Evolutionary conservation across 2,329 filamentous ascomycete species (phyloP), one percentile per base, ranked within the genome.

Genomic region (Colletotrichum magnum): DNA sequence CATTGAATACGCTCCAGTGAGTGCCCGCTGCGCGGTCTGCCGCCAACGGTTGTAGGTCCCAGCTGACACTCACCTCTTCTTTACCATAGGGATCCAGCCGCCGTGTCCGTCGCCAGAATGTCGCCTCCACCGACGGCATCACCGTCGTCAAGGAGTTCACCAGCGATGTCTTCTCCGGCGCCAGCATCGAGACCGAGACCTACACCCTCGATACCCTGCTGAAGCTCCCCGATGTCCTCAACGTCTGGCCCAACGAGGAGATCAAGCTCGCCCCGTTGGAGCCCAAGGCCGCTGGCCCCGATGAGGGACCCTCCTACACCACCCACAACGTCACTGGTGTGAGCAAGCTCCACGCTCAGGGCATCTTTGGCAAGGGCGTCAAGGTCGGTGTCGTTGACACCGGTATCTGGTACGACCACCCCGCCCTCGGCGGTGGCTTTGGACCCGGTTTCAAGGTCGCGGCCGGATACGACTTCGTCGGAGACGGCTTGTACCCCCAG

Each of bases 341-440:
- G 4, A 76, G 80, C 45, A 78, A 75, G 66, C 76, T 83, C 4
- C 81, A 83, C 53, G 73, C 75, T 9, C 70, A 73, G 28, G 81
- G 81, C 5, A 79, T 82, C 47, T 75, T 76, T 16, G 81, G 81
- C 4, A 79, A 79, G 60, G 80, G 80, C 6, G 79, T 75, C 13
- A 82, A 77, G 52, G 74, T 83, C 41, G 81, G 80, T n/a, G 75
- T 83, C 41, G 76, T 83, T 39, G 81, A 83, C 58, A 82, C 80
- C 2, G 81, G 81, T 0, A 75, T 83, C 43, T 80, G 81, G 63
- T 83, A 83, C 60, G 78, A 76, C 2, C 81, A 83, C 61, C 73
- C 76, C 58, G 78, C 80, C 16, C 70, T 72, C 10, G 70, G 70
- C 16, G 51, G 57, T 4, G 70, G 70, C 7, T 64, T 71, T 18